A percentile compares a stretch with the other conserved stretches of the same genome.
Evolutionary conservation across 768 basidiomycete genomes (phyloP).

Genomic region (Mycena kentingensis): DNA sequence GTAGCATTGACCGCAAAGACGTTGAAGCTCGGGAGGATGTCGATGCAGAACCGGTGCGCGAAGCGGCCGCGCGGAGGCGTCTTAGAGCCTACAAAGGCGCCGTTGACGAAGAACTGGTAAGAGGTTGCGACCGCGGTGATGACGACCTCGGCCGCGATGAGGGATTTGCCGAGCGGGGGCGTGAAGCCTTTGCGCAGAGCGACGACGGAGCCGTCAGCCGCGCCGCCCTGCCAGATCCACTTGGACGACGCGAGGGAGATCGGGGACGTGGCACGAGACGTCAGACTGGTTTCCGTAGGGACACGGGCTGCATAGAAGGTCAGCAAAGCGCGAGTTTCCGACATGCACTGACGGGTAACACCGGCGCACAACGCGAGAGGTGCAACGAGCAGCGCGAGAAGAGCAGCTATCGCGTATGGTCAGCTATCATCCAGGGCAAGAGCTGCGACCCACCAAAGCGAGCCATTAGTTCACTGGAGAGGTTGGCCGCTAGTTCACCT

Average conservation of each 20-base stretch:
- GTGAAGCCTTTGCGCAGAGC: conserved; percentile 4
- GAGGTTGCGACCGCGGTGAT: background rate
- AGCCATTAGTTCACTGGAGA: too few relatives aligned
- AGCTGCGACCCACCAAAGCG: too few relatives aligned
- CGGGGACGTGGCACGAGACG: background rate
- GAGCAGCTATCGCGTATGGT: too few relatives aligned
- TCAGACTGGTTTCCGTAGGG: background rate
- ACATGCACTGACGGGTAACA: background rate
- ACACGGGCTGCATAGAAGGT: background rate
- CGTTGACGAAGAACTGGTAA: conserved; percentile 5
- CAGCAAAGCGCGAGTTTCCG: background rate
- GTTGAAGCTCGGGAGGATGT: conserved; percentile 10
- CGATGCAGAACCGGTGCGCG: conserved; percentile 5
- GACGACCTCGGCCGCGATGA: conserved; percentile 4
- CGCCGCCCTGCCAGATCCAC: conserved; percentile 13
- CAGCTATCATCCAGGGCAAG: too few relatives aligned
- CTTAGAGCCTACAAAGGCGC: background rate
- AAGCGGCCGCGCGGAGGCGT: background rate
- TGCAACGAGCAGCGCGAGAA: background rate
- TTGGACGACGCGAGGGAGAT: conserved; percentile 3
- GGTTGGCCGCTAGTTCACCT: too few relatives aligned
- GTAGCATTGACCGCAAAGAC: conserved; percentile 11
- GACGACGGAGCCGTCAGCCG: background rate
- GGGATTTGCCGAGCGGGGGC: conserved; percentile 4
- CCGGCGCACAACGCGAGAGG: background rate